A percentile compares a stretch with the other conserved stretches of the same genome.
phyloP scores from a whole-genome alignment of 2,329 filamentous ascomycete species.

The Fusarium compactum region DNA sequence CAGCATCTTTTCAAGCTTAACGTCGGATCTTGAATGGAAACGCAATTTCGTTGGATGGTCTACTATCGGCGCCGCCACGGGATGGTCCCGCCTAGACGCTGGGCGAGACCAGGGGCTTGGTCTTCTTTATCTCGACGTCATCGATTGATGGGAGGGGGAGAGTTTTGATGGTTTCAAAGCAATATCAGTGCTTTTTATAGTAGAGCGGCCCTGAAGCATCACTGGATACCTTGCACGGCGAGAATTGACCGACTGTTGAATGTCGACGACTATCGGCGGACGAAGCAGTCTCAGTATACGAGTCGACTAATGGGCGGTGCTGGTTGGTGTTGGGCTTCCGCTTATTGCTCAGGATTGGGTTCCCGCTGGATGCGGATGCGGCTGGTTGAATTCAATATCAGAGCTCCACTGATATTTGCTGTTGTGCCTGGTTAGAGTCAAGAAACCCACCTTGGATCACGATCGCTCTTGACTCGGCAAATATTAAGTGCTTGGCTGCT shows the following conservation, averaged over 20 bases:
- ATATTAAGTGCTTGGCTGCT: constrained; percentile 24
- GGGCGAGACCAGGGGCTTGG: constrained; percentile 15
- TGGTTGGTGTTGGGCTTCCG: constrained; percentile 3
- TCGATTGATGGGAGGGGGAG: not conserved
- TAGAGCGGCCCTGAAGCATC: not conserved
- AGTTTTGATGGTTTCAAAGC: constrained; percentile 14
- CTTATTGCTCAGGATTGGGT: not conserved
- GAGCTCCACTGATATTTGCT: constrained; percentile 29
- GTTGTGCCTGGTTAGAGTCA: constrained; percentile 30
- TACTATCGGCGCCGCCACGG: constrained; percentile 25
- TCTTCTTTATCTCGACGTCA: constrained; percentile 28
- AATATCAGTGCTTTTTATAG: not conserved
- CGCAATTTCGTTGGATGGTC: constrained; percentile 32
- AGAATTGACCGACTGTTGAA: not conserved
- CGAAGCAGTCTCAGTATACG: not conserved
- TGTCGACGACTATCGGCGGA: not conserved
- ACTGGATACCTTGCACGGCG: not conserved
- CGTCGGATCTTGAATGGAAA: constrained; percentile 18
- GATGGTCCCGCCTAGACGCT: constrained; percentile 27
- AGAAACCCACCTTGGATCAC: constrained; percentile 28
- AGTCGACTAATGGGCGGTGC: not conserved
- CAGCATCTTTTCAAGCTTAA: constrained; percentile 18
- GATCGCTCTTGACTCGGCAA: constrained; percentile 35
- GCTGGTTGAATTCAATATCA: constrained; percentile 30
- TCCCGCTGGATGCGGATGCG: constrained; percentile 33